Evolutionary conservation across 495 filamentous ascomycete species (phyloP).

Genomic region (Cercophora samala): DNA sequence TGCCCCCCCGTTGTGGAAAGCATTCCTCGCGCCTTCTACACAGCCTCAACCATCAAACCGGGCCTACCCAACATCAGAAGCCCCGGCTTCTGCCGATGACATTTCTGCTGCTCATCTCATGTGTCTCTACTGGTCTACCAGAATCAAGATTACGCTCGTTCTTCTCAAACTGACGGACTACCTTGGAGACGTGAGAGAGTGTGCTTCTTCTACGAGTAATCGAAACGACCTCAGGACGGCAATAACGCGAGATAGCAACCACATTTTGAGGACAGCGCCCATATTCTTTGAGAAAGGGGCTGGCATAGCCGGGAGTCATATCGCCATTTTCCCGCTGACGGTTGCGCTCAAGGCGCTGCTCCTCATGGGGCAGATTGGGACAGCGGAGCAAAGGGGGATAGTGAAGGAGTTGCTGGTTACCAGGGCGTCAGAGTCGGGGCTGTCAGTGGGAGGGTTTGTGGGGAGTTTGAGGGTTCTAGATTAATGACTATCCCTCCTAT

Average conservation of each 20-base stretch:
- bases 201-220: not conserved
- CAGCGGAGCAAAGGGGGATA: not conserved
- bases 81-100: not conserved
- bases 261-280: slow-evolving; percentile 5
- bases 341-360: not conserved
- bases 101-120: not conserved
- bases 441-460: slow-evolving; percentile 5
- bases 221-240: not conserved
- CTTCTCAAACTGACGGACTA: too few relatives aligned
- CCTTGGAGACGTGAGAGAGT: too few relatives aligned
- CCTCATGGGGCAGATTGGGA: not conserved
- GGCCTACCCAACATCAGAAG: not conserved
- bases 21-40: not conserved
- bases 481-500: too few relatives aligned
- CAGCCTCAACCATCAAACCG: not conserved
- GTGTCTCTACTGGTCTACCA: slow-evolving; percentile 3
- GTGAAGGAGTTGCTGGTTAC: not conserved
- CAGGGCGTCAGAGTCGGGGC: not conserved
- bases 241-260: not conserved
- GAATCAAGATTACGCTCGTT: not conserved
- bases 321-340: not conserved
- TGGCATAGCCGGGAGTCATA: not conserved
- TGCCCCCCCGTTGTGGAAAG: not conserved
- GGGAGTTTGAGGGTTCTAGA: not conserved
- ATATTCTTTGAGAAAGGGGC: not conserved